Conservation (phyloP, 1,284 basidiomycete species). For the Clitocybe nebularis region DNA sequence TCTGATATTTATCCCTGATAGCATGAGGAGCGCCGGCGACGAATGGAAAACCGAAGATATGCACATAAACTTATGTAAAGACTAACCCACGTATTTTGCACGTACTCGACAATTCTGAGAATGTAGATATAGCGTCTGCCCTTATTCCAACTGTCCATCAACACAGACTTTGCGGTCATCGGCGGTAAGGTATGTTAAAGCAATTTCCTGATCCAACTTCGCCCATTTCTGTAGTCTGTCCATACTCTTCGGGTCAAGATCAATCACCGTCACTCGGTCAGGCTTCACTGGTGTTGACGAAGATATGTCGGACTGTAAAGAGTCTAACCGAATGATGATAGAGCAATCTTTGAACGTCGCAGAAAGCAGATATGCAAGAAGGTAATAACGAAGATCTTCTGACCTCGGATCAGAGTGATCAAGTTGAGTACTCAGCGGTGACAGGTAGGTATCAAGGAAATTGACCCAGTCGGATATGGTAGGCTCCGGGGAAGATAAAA, state of each 20-base stretch:
- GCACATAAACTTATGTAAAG: no score
- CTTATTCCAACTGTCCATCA: constrained; percentile 22
- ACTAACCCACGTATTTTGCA: no score
- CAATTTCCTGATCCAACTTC: constrained; percentile 70
- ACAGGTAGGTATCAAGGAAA: constrained; percentile 56
- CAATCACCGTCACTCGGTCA: constrained; percentile 66
- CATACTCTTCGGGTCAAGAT: constrained; percentile 82
- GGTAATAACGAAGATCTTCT: constrained; percentile 50
- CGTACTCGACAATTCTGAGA: no score
- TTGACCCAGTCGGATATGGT: constrained; percentile 52
- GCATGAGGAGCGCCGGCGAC: not conserved
- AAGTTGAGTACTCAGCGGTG: constrained; percentile 23
- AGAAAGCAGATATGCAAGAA: constrained; percentile 78
- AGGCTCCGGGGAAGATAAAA: constrained; percentile 38
- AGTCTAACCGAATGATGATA: constrained; percentile 61
- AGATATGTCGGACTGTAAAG: constrained; percentile 18
- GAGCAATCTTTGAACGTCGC: constrained; percentile 98
- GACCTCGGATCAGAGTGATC: constrained; percentile 36
- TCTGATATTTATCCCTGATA: not conserved
- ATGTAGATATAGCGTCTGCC: no score
- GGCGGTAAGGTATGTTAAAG: constrained; percentile 39
- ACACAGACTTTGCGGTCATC: constrained; percentile 35
- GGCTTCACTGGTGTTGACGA: constrained; percentile 20
- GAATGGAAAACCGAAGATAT: no score
- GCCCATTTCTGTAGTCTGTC: constrained; percentile 69